A percentile compares a stretch with the other conserved stretches of the same genome.
Evolutionary conservation across 2,329 filamentous ascomycete species (phyloP).

Genomic region (Aspergillus neotritici): DNA sequence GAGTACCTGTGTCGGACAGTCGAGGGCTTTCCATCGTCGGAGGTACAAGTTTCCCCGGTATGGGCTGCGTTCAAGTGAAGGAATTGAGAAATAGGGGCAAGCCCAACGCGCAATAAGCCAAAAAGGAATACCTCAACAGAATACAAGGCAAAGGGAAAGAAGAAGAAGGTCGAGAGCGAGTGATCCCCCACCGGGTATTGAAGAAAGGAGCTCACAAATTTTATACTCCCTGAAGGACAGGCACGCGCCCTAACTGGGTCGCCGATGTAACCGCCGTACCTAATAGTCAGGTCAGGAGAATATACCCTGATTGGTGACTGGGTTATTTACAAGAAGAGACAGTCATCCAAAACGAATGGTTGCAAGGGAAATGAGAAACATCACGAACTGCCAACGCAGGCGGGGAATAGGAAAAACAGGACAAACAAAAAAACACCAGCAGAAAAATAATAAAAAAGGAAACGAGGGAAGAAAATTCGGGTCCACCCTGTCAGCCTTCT

Average conservation of each 20-base stretch:
- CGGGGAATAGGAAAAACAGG: background rate
- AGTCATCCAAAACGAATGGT: constrained; percentile 12
- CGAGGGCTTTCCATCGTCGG: constrained; percentile 26
- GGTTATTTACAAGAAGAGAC: constrained; percentile 18
- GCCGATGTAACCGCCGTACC: constrained; percentile 19
- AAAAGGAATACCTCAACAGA: no score
- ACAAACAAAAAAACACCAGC: constrained; percentile 7
- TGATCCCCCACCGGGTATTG: constrained; percentile 9
- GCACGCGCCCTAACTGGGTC: constrained; percentile 9
- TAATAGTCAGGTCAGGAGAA: constrained; percentile 14
- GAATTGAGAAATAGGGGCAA: no score
- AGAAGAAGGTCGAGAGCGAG: constrained; percentile 8
- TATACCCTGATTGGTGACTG: constrained; percentile 15
- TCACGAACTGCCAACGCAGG: background rate
- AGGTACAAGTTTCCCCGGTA: background rate
- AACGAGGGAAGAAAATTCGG: constrained; percentile 3
- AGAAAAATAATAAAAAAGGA: constrained; percentile 1
- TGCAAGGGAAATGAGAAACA: constrained; percentile 4
- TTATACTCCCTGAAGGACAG: constrained; percentile 17
- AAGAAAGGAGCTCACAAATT: constrained; percentile 17
- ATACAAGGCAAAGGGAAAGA: background rate
- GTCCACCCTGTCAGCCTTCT: constrained; percentile 12
- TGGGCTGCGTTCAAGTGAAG: no score
- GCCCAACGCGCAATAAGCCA: no score
- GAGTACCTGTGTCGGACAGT: constrained; percentile 28